Evolutionary conservation across 148 eudicot species (phyloP), one percentile per base, ranked within the genome.

Genomic region (Rhododendron williamsianum): DNA sequence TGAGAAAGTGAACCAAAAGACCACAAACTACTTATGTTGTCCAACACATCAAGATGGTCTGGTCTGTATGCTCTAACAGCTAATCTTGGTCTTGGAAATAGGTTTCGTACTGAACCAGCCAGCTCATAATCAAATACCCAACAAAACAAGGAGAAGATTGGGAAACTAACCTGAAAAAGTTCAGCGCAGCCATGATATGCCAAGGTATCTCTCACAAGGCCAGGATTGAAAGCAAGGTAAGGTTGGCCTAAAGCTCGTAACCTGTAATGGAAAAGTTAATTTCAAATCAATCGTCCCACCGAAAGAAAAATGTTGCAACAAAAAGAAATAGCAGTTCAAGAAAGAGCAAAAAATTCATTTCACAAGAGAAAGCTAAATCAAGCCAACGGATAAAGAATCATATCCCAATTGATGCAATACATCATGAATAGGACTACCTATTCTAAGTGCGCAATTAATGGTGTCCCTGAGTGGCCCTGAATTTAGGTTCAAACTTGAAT

Each of bases 101-200:
- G 46, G 69, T 56, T 46, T 36, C 2, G 15, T 82, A 45, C 23
- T 56, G 49, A 76, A 86, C 77, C 81, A 82, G 45, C 13, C 60
- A 81, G 58, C 25, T 25, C 69, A 74, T 23, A 78, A 43, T 73
- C 41, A 27, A 45, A n/a, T 51, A 23, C 27, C 73, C 58, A 84
- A 27, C 27, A 33, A 38, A 84, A 43, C 16, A 27, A 83, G 49
- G 65, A 80, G 19, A 83, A 71, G 60, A 18, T 56, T 76, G 18
- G 41, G 63, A 41, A 38, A 63, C 81, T 67, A 88, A 97, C 99
- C 98, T 97, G 99, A 88, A 97, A 97, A 85, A 97, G 92, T 90
- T 97, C 99, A 84, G 96, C 96, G 91, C 99, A 97, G 76, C 99
- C 99, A 91, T 95, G 94, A 84, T 93, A 95, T 69, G 99, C 99